Conservation (phyloP, 164 flowering plant genomes). For the Cinnamomum chago region DNA sequence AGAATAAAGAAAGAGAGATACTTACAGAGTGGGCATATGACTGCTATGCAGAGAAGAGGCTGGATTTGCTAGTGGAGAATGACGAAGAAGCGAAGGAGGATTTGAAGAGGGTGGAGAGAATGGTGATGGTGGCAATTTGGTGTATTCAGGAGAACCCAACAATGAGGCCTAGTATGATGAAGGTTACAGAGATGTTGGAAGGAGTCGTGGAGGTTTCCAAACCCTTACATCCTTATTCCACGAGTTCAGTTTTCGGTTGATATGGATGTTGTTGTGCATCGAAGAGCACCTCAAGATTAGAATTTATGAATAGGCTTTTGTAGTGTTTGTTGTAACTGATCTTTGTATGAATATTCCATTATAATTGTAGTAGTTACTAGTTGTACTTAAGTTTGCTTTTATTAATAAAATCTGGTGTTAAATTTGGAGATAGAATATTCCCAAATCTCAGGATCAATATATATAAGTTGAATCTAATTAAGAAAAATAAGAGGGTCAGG, state of each 20-base stretch:
- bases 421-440: too few relatives aligned
- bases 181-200: constrained; percentile 11
- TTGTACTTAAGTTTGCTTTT: too few relatives aligned
- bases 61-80: constrained; percentile 8
- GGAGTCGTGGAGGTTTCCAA: constrained; percentile 11
- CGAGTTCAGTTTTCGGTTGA: not conserved
- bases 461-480: too few relatives aligned
- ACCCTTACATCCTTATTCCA: constrained; percentile 16
- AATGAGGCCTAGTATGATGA: constrained; percentile 11
- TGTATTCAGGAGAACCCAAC: constrained; percentile 13
- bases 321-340: too few relatives aligned
- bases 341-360: too few relatives aligned
- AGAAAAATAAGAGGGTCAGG: too few relatives aligned
- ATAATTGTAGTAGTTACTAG: too few relatives aligned
- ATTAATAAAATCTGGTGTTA: too few relatives aligned
- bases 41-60: constrained; percentile 7
- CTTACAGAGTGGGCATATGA: constrained; percentile 23
- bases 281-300: too few relatives aligned
- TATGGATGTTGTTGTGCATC: too few relatives aligned
- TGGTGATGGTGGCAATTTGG: constrained; percentile 12
- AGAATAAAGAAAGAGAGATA: constrained; percentile 5
- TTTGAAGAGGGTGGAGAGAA: constrained; percentile 2
- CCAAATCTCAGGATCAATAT: too few relatives aligned
- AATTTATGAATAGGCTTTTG: too few relatives aligned
- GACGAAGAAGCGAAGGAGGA: constrained; percentile 14